Evolutionary conservation across 331 rosid genomes (phyloP), one percentile per base, ranked within the genome.

Genomic region (Rhamnella rubrinervis): DNA sequence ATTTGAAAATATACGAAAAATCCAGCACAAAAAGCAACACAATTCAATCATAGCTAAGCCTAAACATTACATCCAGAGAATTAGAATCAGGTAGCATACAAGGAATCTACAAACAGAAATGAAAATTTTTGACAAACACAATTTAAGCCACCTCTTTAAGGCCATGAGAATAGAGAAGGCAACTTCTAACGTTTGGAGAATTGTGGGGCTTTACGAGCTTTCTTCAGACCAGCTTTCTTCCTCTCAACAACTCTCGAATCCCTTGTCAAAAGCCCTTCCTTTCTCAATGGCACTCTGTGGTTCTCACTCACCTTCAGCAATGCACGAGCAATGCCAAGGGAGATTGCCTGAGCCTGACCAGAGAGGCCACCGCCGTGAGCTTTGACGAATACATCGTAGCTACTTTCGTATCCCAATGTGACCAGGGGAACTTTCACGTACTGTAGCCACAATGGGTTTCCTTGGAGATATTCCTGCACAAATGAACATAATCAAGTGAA

Each of bases 131-230:
- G 14, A 46, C 35, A 20, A 9, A 41, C 16, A 41, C 20, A 68
- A 6, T 39, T 56, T 55, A 28, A 56, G 38, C 16, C 15, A 21
- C 8, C 25, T 52, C 47, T 9, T 50, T 38, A 31, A 56, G 40
- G 16, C 64, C 47, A 25, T 41, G 37, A n/a, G 35, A 60, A 60
- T 21, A 19, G 41, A 38, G 12, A 49, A 47, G 6, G 66, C 8
- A 46, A 12, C 47, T 59, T 87, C 78, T 31, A 93, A 85, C 98
- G 97, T 59, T 93, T 93, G 66, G 98, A 93, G 84, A 67, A 93
- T 71, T 93, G 98, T 28, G 98, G 98, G 20, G 98, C 97, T 87
- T 93, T 91, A 20, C 98, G 98, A 71, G 98, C 98, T 84, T 93
- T 93, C 88, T 91, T 83, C 67, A 93, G 89, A 84, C 98, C 97